Conservation (phyloP, 164 flowering plant species). For the Aristolochia californica region DNA sequence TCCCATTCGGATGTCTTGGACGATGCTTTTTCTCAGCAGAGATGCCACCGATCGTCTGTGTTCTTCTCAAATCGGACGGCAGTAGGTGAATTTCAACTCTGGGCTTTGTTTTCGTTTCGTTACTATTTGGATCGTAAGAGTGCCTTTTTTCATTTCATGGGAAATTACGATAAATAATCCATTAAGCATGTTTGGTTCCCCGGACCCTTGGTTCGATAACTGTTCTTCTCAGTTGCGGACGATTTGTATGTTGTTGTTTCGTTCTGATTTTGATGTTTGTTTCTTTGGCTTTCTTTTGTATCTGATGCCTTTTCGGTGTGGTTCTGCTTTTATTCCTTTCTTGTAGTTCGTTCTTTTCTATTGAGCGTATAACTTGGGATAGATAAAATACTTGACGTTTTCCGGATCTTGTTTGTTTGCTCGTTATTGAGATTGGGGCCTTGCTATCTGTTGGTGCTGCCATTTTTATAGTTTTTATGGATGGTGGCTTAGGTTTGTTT, state of each 20-base stretch:
- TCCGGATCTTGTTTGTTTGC: neutral
- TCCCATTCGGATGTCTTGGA: too few relatives aligned
- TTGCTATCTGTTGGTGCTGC: neutral
- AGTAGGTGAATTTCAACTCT: too few relatives aligned
- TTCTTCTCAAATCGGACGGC: too few relatives aligned
- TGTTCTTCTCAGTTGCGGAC: constrained; percentile 14
- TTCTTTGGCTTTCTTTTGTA: neutral
- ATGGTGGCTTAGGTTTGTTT: constrained; percentile 21
- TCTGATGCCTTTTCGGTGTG: constrained; percentile 12
- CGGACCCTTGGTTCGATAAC: constrained; percentile 24
- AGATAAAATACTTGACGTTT: neutral
- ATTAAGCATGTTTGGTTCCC: constrained; percentile 5
- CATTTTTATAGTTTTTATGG: constrained; percentile 18
- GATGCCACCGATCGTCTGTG: too few relatives aligned
- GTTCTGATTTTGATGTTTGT: too few relatives aligned
- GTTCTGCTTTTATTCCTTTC: constrained; percentile 10
- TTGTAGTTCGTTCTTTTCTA: constrained; percentile 6
- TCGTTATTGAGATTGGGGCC: neutral
- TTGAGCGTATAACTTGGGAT: neutral
- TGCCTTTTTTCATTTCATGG: too few relatives aligned
- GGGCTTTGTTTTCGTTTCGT: too few relatives aligned
- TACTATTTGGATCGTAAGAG: too few relatives aligned
- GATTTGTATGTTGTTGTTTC: constrained; percentile 18
- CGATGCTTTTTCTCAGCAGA: too few relatives aligned
- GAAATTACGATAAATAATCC: too few relatives aligned